phyloP scores from a whole-genome alignment of 345 rosid genomes.

The Salix koriyanagi region DNA sequence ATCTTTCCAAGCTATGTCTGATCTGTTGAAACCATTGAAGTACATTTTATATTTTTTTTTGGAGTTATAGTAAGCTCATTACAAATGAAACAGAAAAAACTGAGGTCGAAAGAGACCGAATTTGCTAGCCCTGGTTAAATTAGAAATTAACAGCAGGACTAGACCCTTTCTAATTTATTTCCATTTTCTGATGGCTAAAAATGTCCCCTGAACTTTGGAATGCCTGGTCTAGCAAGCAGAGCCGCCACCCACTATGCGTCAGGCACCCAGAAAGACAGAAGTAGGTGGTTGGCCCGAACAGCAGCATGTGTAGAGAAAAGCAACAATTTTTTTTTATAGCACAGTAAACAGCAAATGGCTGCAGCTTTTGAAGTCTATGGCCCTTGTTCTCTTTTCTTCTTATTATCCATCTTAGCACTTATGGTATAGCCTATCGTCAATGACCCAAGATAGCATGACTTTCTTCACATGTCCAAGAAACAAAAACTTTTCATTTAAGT shows the following conservation, averaged over 20 bases:
- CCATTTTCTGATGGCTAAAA: background rate
- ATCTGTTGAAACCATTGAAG: constrained; percentile 43
- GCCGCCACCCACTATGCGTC: background rate
- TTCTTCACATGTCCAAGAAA: background rate
- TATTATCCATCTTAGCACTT: no score
- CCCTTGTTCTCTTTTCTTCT: no score
- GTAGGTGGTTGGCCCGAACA: background rate
- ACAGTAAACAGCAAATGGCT: no score
- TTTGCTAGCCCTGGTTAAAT: background rate
- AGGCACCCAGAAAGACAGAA: background rate
- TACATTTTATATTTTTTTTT: background rate
- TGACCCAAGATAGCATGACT: background rate
- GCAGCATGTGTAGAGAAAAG: background rate
- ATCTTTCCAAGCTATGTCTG: constrained; percentile 98
- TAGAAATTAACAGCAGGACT: background rate
- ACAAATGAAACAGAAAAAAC: background rate
- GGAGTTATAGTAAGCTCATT: background rate
- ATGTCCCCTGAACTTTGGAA: background rate
- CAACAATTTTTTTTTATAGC: no score
- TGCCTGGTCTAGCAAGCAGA: background rate
- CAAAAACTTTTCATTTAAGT: background rate
- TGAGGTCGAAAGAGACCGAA: background rate
- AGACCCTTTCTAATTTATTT: background rate
- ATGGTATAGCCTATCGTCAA: no score
- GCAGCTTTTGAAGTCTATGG: no score